Base-by-base conservation (phyloP, 129 eudicot species). In the Calendula officinalis region DNA sequence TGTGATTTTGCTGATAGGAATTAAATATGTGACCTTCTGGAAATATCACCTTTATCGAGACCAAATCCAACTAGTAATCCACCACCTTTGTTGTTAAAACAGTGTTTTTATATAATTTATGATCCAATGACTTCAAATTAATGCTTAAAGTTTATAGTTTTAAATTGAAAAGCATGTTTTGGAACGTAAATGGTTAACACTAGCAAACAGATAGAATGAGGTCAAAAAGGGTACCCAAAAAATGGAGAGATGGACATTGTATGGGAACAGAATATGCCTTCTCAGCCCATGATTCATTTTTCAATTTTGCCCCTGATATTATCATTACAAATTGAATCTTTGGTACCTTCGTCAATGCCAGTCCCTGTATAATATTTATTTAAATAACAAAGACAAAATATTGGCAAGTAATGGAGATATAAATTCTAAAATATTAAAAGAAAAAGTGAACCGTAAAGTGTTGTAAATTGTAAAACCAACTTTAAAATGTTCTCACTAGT, bases 221-320 rank as follows among this genome's bases (percentile, higher is more conserved):
- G 40, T 17, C 35, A 46, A 62, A 16, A 30, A 8, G 1, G 32
- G 55, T 81, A 90, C 97, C 97, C 79, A 90, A 62, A 67, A 86
- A 76, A 75, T 94, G 99, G 71, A 94, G 70, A 34, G 97, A 86
- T 6, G 95, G 89, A 69, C 95, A 94, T 30, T 66, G 80, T 35
- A 83, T 66, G 12, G 82, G 67, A 47, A 79, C 44, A 2, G 87
- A 72, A 68, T 76, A 94, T 53, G 95, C 96, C 64, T 88, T 89
- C 45, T 88, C 88, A 13, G 85, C 86, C 64, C 70, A 27, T 1
- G 95, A 16, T 60, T 64, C 69, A 56, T 76, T 79, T 74, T 49
- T 83, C 0, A 92, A 64, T 61, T 92, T 88, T 15, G 96, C 99
- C 9, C 96, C 99, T 35, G 85, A 80, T 6, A 92, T 66, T 81